Evolutionary conservation across 306 rosid species (phyloP), one percentile per base, ranked within the genome.

Genomic region (Mucuna pruriens): DNA sequence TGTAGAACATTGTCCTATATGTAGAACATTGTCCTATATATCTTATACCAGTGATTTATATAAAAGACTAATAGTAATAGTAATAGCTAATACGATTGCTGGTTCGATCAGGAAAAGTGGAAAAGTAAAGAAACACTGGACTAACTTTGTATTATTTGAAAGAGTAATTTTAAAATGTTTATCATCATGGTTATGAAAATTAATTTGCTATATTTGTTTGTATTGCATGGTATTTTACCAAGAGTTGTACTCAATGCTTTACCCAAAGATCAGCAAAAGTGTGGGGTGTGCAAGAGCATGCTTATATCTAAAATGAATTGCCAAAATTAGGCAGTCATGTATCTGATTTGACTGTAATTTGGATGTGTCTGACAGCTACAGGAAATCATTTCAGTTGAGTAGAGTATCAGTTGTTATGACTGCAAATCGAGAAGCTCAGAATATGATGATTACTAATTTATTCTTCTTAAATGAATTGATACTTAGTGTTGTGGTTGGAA

Each of bases 251-350:
- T 51, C 52, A 10, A 19, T 51, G 57, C 67, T 63, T 48, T 49
- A 23, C 54, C 42, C n/a, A 22, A 52, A 17, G 31, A 38, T 16
- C 9, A 16, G 22, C 52, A 55, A 33, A 20, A 52, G 22, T 25
- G 39, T 65, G 20, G 39, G 49, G 20, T 49, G 22, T 55, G 15
- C 61, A 55, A 52, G 16, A 20, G 15, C 36, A 39, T 39, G 12
- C 40, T 23, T 40, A 20, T 75, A n/a, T 33, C 13, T 58, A 44
- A 70, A 69, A 61, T 55, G 68, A 57, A 70, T 55, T 79, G 22
- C 20, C 23, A 42, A 62, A 70, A 54, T 42, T 54, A 39, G 22
- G 66, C 69, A 48, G 65, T 67, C 44, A 39, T 17, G 13, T 76
- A 6, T 42, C 17, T 57, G 22, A n/a, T 66, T 13, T 55, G 55